Conservation (phyloP, 768 basidiomycete genomes). For the Phanerodontia chrysosporium region DNA sequence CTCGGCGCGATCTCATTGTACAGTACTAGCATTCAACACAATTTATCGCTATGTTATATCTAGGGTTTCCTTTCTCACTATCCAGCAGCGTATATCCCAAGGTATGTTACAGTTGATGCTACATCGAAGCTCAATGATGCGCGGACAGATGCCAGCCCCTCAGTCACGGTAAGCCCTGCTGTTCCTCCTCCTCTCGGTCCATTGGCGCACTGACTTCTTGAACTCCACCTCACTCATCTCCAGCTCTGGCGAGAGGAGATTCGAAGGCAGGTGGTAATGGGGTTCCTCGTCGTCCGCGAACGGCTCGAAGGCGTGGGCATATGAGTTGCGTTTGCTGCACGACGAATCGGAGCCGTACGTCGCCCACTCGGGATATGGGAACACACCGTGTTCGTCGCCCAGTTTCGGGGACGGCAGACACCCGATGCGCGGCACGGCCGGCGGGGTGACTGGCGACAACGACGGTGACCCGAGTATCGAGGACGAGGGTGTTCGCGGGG, state of each 20-base stretch:
- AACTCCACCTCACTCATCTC: slow-evolving; percentile 12
- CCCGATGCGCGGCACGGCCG: background rate
- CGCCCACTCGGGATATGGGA: background rate
- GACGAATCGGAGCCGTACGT: background rate
- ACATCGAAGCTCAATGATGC: too few relatives aligned
- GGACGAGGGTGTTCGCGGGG: background rate
- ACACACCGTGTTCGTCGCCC: background rate
- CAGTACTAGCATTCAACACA: background rate
- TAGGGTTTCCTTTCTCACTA: too few relatives aligned
- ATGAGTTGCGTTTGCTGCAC: background rate
- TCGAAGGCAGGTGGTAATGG: slow-evolving; percentile 10
- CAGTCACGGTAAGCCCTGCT: background rate
- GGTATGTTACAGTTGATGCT: too few relatives aligned
- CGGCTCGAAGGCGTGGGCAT: background rate
- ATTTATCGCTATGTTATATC: background rate
- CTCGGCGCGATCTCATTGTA: background rate
- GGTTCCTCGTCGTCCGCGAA: background rate
- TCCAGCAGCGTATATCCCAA: too few relatives aligned
- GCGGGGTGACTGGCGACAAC: background rate
- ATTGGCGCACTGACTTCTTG: slow-evolving; percentile 4
- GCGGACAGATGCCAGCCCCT: too few relatives aligned
- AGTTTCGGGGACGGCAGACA: background rate
- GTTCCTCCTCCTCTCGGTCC: slow-evolving; percentile 10
- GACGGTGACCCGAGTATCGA: background rate
- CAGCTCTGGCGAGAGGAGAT: slow-evolving; percentile 11